Evolutionary conservation across 2,329 filamentous ascomycete genomes (phyloP), one percentile per base, ranked within the genome.

Genomic region (Nakataea oryzae): DNA sequence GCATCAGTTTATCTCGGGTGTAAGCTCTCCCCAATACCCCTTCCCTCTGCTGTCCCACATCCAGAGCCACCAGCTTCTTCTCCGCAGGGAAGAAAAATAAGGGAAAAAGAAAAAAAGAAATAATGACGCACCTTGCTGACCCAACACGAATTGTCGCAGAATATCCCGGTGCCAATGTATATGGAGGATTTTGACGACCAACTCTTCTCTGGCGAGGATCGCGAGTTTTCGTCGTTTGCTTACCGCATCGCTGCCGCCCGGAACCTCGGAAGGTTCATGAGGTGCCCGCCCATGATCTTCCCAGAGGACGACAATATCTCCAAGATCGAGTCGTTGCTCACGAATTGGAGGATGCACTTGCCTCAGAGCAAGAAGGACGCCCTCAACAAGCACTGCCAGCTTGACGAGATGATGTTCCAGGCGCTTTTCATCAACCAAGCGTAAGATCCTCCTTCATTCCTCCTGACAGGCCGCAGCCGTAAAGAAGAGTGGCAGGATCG

Each of bases 351-450:
- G 61, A 82, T 93, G 58, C 89, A 95, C 68, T 78, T 96, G 0
- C 92, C 93, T 0, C 78, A 81, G 21, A 80, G 80, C 17, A 96
- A 96, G 74, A 80, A 81, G 62, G 84, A 90, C 64, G 80, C 90
- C 21, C 77, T 96, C 61, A 83, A 85, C 63, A 82, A 83, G 65
- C 84, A 88, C 67, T 87, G 90, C 34, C 81, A 85, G 61, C 79
- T 93, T 13, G 93, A 97, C 71, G 91, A 96, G 74, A 88, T 96
- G 82, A 86, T 96, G 74, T 96, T 96, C 75, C 91, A 96, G 72
- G 92, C 90, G 0, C 88, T 90, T 65, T 93, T 96, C 85, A 90
- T 96, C 68, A 81, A 77, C 34, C 76, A 84, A 65, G 81, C 81
- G 78, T 80, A 72, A 69, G 78, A 74, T 34, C 56, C 12, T 59